These are phyloP conservation scores for Arbutus unedo DNA, from an alignment of 148 eudicot species.

Conservation along the genomic window DNA sequence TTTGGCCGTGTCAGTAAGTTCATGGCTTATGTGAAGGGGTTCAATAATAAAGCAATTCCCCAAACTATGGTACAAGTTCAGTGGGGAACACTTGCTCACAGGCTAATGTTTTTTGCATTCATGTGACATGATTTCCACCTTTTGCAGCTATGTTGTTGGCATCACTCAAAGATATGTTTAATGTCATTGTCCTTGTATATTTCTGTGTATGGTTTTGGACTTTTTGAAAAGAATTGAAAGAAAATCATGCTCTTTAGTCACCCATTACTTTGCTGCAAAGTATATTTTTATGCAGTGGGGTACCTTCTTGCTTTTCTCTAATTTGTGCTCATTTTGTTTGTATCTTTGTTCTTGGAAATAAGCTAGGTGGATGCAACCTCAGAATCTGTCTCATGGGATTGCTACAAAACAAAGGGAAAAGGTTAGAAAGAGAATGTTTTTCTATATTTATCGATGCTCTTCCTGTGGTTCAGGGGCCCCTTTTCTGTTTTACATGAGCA, in stretches of 20 bases:
- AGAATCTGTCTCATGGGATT: background rate
- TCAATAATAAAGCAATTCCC: background rate
- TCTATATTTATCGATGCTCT: background rate
- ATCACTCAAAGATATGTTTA: background rate
- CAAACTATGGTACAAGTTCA: background rate
- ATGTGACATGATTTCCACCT: background rate
- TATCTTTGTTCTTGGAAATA: background rate
- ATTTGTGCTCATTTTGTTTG: background rate
- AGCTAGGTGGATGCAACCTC: background rate
- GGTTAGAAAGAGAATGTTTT: background rate
- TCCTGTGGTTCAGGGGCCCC: background rate
- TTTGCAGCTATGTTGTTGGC: background rate
- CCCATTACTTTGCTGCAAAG: background rate
- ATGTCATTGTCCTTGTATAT: background rate
- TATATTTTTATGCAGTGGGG: background rate
- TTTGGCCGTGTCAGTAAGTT: background rate
- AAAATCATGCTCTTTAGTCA: background rate
- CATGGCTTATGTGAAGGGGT: background rate
- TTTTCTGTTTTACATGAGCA: background rate
- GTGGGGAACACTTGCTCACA: background rate
- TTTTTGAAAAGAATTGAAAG: background rate
- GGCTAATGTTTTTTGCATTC: background rate
- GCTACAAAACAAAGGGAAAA: background rate
- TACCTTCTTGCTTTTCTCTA: background rate
- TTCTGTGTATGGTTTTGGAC: background rate